phyloP scores from a whole-genome alignment of 108 stramenopile species.

The Conticribra guillardii region DNA sequence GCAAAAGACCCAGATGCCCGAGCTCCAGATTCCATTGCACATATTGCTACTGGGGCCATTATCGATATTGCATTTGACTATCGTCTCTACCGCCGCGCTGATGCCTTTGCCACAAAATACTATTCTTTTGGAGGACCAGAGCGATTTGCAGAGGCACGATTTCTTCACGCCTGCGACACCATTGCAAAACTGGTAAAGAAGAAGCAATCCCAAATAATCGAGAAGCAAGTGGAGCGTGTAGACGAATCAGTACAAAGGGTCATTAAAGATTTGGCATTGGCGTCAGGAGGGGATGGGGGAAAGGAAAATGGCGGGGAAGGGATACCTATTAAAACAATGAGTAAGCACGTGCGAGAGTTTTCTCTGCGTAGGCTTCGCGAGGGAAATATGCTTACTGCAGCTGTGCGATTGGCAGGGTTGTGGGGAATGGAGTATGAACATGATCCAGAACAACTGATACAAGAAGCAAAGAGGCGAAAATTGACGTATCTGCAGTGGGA shows the following conservation, averaged over 20 bases:
- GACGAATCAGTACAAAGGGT: constrained; percentile 58
- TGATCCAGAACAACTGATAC: constrained; percentile 53
- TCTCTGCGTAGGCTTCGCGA: constrained; percentile 56
- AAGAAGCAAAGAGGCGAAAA: constrained; percentile 50
- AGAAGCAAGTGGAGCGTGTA: constrained; percentile 70
- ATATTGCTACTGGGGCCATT: constrained; percentile 51
- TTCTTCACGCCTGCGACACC: constrained; percentile 74
- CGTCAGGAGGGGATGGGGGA: not conserved
- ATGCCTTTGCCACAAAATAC: constrained; percentile 64
- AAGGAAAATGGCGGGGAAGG: constrained; percentile 4
- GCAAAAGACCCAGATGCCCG: not conserved
- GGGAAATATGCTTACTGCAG: constrained; percentile 50
- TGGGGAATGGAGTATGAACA: constrained; percentile 63
- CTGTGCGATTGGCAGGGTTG: constrained; percentile 58
- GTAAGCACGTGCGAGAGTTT: constrained; percentile 58
- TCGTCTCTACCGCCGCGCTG: constrained; percentile 68
- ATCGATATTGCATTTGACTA: constrained; percentile 68
- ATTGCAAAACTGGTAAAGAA: constrained; percentile 67
- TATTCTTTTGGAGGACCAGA: constrained; percentile 62
- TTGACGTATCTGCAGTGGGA: constrained; percentile 75
- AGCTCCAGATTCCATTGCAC: constrained; percentile 31
- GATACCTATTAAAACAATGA: constrained; percentile 17
- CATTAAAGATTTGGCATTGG: constrained; percentile 19
- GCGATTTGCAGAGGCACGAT: constrained; percentile 71
- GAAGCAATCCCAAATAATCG: constrained; percentile 62